Percentiles rank a stretch among this genome's conserved stretches.
phyloP scores from a whole-genome alignment of 768 basidiomycete species.

The Vararia minispora region DNA sequence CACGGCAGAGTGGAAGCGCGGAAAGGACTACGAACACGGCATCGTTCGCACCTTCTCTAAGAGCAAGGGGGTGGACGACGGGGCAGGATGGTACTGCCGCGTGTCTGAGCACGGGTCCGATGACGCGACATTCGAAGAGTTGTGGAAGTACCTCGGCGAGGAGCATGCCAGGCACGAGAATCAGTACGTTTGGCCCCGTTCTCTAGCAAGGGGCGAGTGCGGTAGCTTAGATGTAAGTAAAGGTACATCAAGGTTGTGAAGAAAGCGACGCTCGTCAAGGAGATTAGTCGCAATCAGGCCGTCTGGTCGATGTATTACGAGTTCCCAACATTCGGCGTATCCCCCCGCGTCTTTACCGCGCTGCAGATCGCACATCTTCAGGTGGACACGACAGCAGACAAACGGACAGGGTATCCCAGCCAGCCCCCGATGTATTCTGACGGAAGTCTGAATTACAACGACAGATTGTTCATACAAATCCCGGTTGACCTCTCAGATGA shows the following conservation, averaged over 20 bases:
- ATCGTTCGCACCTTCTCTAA: conserved; percentile 45
- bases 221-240: background rate
- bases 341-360: conserved; percentile 68
- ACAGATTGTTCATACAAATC: conserved; percentile 40
- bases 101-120: conserved; percentile 50
- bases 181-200: conserved; percentile 32
- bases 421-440: background rate
- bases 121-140: conserved; percentile 63
- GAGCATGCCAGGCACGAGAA: conserved; percentile 62
- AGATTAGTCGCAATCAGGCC: conserved; percentile 47
- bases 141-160: conserved; percentile 58
- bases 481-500: conserved; percentile 56
- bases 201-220: background rate
- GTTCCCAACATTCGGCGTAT: conserved; percentile 50
- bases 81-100: conserved; percentile 58
- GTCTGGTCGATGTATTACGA: conserved; percentile 70
- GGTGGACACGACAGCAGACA: conserved; percentile 34
- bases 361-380: conserved; percentile 50
- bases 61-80: conserved; percentile 41
- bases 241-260: conserved; percentile 61
- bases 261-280: conserved; percentile 51
- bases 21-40: conserved; percentile 46
- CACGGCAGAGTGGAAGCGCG: conserved; percentile 50
- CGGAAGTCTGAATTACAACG: background rate
- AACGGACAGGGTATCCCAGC: conserved; percentile 44